phyloP scores from a whole-genome alignment of 148 eudicot species.

The Cornus kousa region DNA sequence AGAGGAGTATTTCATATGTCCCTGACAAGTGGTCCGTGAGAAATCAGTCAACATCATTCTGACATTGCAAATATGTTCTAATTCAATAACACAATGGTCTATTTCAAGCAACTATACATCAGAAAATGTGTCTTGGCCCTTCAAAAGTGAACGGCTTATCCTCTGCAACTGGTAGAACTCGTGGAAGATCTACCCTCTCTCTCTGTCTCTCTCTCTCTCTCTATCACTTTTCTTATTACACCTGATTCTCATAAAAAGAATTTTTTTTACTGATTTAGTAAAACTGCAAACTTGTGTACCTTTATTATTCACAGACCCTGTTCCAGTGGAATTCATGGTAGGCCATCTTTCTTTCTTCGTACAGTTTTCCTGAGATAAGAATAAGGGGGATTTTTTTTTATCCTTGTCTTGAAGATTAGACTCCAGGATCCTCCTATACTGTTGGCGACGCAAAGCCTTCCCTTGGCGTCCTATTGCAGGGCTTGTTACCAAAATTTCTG shows the following conservation, averaged over 20 bases:
- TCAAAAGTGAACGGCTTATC: neutral
- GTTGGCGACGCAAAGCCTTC: slow-evolving; percentile 81
- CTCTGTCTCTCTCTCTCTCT: no score
- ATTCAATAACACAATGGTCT: neutral
- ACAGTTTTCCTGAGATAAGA: slow-evolving; percentile 17
- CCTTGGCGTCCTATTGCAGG: slow-evolving; percentile 94
- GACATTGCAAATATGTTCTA: neutral
- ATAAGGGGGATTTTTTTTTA: slow-evolving; percentile 6
- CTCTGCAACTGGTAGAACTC: neutral
- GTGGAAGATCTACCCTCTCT: neutral
- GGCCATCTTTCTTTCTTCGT: slow-evolving; percentile 18
- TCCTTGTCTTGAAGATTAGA: slow-evolving; percentile 28
- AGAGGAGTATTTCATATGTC: neutral
- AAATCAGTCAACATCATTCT: neutral
- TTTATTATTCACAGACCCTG: slow-evolving; percentile 6
- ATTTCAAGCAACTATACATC: neutral
- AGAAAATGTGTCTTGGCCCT: neutral
- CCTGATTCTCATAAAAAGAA: neutral
- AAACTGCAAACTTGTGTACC: slow-evolving; percentile 11
- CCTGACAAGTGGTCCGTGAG: slow-evolving; percentile 4
- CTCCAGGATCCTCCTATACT: slow-evolving; percentile 34
- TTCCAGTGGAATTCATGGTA: slow-evolving; percentile 8
- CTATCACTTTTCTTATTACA: neutral
- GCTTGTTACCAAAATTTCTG: slow-evolving; percentile 47
- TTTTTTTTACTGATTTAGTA: neutral